Evolutionary conservation across 78 protist genomes (phyloP).

Genomic region (Chrysochromulina parva): DNA sequence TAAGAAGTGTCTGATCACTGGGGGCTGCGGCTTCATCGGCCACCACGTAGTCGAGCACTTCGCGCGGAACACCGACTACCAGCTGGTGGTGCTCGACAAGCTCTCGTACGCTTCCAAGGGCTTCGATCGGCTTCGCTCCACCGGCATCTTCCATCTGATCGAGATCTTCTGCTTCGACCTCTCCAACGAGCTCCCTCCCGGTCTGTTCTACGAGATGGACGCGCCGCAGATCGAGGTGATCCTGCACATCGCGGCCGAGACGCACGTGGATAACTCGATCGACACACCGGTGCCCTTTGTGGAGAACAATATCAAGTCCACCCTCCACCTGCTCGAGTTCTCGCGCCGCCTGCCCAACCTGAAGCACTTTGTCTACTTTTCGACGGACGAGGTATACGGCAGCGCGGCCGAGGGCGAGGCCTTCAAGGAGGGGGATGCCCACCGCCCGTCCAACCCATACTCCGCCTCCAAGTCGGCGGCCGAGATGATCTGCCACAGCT

Average conservation of each 20-base stretch:
- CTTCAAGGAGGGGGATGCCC: not conserved
- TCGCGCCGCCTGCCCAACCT: not conserved
- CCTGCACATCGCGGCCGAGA: not conserved
- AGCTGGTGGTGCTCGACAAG: not conserved
- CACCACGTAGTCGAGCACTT: slow-evolving; percentile 3
- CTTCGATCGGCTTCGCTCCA: not conserved
- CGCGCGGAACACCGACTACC: not conserved
- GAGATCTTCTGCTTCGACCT: not conserved
- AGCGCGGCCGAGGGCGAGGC: not conserved
- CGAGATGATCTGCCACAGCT: slow-evolving; percentile 7
- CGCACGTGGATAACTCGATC: slow-evolving; percentile 16
- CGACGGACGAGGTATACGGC: slow-evolving; percentile 16
- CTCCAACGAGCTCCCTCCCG: not conserved
- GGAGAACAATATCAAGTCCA: slow-evolving; percentile 8
- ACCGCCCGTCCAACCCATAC: slow-evolving; percentile 9
- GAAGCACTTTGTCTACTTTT: not conserved
- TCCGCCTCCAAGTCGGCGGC: slow-evolving; percentile 23
- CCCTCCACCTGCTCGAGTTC: not conserved
- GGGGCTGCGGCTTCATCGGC: slow-evolving; percentile 8
- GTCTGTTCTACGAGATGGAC: not conserved
- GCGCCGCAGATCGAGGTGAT: not conserved
- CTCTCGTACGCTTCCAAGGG: slow-evolving; percentile 4
- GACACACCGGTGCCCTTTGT: not conserved
- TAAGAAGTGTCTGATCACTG: not conserved
- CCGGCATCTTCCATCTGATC: not conserved